Conservation (phyloP, 805 yeast genomes). For the Metschnikowia dekortorum region DNA sequence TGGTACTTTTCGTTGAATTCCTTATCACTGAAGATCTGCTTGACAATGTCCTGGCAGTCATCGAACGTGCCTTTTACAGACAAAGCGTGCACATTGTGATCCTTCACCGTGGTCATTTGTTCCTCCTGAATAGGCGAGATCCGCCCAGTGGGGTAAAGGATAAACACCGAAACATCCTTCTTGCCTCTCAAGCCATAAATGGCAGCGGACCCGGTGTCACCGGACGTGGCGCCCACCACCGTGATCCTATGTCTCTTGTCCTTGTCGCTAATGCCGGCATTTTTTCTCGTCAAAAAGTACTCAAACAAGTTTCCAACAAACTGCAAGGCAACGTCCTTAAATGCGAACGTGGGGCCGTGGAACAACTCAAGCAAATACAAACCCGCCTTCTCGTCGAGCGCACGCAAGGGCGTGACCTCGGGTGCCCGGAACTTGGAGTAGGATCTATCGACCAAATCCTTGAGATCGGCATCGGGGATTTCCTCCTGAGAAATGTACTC, state of each 20-base stretch:
- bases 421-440: conserved; percentile 87
- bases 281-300: conserved; percentile 77
- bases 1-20: conserved; percentile 87
- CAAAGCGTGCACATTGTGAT: conserved; percentile 87
- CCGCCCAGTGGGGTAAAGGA: conserved; percentile 94
- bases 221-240: conserved; percentile 98
- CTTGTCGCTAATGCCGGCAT: conserved; percentile 44
- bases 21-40: conserved; percentile 83
- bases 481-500: conserved; percentile 70
- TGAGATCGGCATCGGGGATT: conserved; percentile 67
- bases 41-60: conserved; percentile 96
- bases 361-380: conserved; percentile 84
- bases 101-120: conserved; percentile 97
- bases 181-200: conserved; percentile 96
- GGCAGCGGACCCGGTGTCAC: conserved; percentile 99
- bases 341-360: conserved; percentile 99
- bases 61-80: conserved; percentile 96
- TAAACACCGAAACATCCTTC: conserved; percentile 96
- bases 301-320: conserved; percentile 97
- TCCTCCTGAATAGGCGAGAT: conserved; percentile 97
- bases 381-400: conserved; percentile 53
- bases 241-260: conserved; percentile 75
- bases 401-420: conserved; percentile 82
- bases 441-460: conserved; percentile 58
- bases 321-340: conserved; percentile 97